phyloP scores from a whole-genome alignment of 495 filamentous ascomycete genomes.

The Penicillium verhagenii region DNA sequence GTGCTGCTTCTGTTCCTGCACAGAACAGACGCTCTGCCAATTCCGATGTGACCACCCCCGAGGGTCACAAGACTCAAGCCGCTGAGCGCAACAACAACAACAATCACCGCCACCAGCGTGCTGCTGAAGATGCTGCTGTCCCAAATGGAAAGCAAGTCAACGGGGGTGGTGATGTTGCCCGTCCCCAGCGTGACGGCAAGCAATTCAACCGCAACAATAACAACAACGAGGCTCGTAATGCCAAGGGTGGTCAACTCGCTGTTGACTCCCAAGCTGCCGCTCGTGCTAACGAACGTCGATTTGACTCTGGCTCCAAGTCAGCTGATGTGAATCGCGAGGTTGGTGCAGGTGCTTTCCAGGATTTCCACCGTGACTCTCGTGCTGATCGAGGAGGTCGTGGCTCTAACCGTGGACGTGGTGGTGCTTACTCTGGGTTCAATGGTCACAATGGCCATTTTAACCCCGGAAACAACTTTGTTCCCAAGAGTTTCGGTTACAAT shows the following conservation, averaged over 20 bases:
- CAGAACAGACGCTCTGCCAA: slow-evolving; percentile 41
- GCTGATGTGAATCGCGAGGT: slow-evolving; percentile 34
- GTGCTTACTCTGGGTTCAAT: slow-evolving; percentile 36
- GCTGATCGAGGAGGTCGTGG: slow-evolving; percentile 49
- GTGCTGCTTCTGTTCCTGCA: slow-evolving; percentile 44
- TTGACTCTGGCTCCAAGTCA: slow-evolving; percentile 41
- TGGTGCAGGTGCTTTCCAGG: slow-evolving; percentile 30
- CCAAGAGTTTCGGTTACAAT: slow-evolving; percentile 40
- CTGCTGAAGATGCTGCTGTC: slow-evolving; percentile 31
- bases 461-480: slow-evolving; percentile 41
- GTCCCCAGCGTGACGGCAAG: slow-evolving; percentile 37
- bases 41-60: slow-evolving; percentile 30
- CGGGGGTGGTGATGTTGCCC: slow-evolving; percentile 31
- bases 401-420: slow-evolving; percentile 54
- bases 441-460: slow-evolving; percentile 50
- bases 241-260: slow-evolving; percentile 30
- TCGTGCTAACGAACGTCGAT: slow-evolving; percentile 36
- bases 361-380: slow-evolving; percentile 46
- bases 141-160: slow-evolving; percentile 23
- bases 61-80: slow-evolving; percentile 35
- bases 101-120: slow-evolving; percentile 28
- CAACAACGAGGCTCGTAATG: slow-evolving; percentile 33
- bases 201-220: slow-evolving; percentile 34
- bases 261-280: slow-evolving; percentile 35
- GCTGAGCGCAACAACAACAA: slow-evolving; percentile 37